A percentile compares a stretch with the other conserved stretches of the same genome.
These are phyloP conservation scores for Primulina eburnea DNA, from an alignment of 257 asterid species.

Conservation along the genomic window DNA sequence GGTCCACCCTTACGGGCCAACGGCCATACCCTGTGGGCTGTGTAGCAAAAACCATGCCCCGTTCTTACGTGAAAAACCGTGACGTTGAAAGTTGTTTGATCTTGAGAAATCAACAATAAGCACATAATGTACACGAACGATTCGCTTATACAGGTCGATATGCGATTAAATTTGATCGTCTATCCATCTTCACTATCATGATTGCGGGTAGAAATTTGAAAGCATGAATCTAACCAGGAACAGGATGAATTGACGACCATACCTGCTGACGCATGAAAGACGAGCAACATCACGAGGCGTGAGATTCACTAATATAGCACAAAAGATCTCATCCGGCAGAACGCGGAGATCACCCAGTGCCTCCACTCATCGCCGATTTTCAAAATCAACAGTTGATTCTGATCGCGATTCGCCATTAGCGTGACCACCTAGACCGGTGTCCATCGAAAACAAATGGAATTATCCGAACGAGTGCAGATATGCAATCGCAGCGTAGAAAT, in stretches of 20 bases:
- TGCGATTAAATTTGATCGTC: neutral
- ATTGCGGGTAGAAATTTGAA: neutral
- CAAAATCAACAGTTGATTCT: constrained; percentile 23
- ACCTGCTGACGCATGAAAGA: constrained; percentile 96
- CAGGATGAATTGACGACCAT: neutral
- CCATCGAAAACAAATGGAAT: constrained; percentile 26
- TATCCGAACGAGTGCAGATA: neutral
- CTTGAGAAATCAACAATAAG: neutral
- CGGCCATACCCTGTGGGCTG: neutral
- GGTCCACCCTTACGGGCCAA: neutral
- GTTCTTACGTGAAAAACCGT: neutral
- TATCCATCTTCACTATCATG: neutral
- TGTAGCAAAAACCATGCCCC: neutral
- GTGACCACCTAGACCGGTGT: constrained; percentile 13
- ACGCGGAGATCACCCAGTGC: constrained; percentile 75
- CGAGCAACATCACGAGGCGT: constrained; percentile 78
- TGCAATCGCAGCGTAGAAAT: neutral
- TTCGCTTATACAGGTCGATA: neutral
- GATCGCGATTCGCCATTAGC: constrained; percentile 22
- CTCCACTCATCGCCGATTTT: constrained; percentile 58
- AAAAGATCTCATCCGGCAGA: constrained; percentile 77
- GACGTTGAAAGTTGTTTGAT: neutral
- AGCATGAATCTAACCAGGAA: neutral
- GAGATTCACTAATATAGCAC: constrained; percentile 47
- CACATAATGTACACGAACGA: neutral